phyloP scores from a whole-genome alignment of 2,329 filamentous ascomycete species.

The Pseudogymnoascus sp. region DNA sequence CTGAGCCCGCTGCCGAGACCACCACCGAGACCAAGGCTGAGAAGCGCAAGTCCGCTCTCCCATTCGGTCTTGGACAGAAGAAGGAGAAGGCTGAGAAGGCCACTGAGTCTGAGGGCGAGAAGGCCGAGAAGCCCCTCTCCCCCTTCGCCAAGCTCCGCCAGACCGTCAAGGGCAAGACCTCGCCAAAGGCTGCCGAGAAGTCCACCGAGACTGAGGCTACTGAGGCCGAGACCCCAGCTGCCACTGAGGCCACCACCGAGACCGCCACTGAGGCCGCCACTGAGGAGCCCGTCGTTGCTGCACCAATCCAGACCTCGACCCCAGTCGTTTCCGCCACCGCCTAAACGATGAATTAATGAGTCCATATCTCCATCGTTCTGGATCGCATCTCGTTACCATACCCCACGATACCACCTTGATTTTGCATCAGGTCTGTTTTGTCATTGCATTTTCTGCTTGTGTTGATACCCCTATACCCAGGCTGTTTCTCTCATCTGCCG shows the following conservation, averaged over 20 bases:
- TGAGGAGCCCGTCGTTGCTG: constrained; percentile 19
- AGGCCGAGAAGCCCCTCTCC: constrained; percentile 24
- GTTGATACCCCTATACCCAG: constrained; percentile 35
- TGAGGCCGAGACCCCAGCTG: constrained; percentile 21
- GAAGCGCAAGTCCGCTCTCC: constrained; percentile 55
- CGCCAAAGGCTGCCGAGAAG: constrained; percentile 30
- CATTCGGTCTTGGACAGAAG: constrained; percentile 55
- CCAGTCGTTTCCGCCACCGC: constrained; percentile 28
- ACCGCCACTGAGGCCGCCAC: neutral
- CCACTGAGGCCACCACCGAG: constrained; percentile 15
- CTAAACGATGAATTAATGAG: constrained; percentile 17
- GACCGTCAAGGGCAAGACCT: constrained; percentile 27
- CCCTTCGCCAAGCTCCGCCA: constrained; percentile 30
- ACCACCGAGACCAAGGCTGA: constrained; percentile 32
- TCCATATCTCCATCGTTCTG: neutral
- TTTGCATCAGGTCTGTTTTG: constrained; percentile 27
- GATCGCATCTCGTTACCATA: constrained; percentile 21
- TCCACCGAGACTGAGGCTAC: constrained; percentile 19
- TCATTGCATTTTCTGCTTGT: constrained; percentile 26
- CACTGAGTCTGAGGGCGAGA: constrained; percentile 37
- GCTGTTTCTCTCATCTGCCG: constrained; percentile 31
- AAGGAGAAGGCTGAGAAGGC: constrained; percentile 42
- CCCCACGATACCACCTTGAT: constrained; percentile 32
- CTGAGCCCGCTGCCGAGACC: constrained; percentile 31
- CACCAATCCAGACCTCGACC: constrained; percentile 17